Evolutionary conservation across 257 asterid genomes (phyloP).

Genomic region (Eucommia ulmoides): DNA sequence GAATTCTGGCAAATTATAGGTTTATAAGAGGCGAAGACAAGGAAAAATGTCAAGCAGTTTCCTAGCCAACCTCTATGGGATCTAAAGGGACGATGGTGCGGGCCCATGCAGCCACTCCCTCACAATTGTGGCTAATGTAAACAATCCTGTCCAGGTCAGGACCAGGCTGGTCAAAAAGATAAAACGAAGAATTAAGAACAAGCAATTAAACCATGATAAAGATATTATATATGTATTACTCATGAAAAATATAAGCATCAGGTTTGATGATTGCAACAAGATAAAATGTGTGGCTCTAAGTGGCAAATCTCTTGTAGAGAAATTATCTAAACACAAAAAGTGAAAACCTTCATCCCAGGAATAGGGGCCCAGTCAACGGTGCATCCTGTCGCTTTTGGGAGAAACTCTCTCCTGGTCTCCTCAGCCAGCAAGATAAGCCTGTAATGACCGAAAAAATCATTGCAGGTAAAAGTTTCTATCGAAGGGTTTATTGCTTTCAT

Average conservation of each 20-base stretch:
- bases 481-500: background rate
- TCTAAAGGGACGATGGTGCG: slow-evolving; percentile 19
- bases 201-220: too few relatives aligned
- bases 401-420: slow-evolving; percentile 31
- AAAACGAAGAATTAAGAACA: slow-evolving; percentile 9
- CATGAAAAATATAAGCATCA: too few relatives aligned
- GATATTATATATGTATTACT: too few relatives aligned
- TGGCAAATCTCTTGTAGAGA: too few relatives aligned
- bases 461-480: background rate
- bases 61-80: slow-evolving; percentile 26
- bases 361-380: slow-evolving; percentile 27
- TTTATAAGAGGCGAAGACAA: too few relatives aligned
- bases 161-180: slow-evolving; percentile 18
- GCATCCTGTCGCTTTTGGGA: slow-evolving; percentile 30
- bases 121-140: slow-evolving; percentile 19
- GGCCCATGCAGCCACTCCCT: slow-evolving; percentile 43
- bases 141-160: slow-evolving; percentile 12
- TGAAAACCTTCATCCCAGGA: slow-evolving; percentile 22
- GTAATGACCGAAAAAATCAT: background rate
- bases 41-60: too few relatives aligned
- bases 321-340: background rate
- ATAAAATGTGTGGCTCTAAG: too few relatives aligned
- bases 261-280: too few relatives aligned
- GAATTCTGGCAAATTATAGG: too few relatives aligned
- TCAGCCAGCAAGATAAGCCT: slow-evolving; percentile 32